Evolutionary conservation across 163 green algal species (phyloP), one percentile per base, ranked within the genome.

Genomic region (Chloroidium sp.): DNA sequence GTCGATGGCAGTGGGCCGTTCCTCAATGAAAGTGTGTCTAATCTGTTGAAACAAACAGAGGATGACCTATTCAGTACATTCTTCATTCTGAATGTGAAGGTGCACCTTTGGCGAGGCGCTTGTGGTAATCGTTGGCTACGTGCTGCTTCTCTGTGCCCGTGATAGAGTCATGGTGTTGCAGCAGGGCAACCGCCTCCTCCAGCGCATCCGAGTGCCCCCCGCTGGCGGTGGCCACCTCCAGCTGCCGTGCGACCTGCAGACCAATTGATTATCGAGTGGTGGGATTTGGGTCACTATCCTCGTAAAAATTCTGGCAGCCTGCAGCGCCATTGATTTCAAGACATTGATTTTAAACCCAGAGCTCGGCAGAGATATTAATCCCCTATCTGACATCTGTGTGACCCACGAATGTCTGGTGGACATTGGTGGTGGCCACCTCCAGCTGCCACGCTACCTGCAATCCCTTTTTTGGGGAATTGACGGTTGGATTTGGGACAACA

Each of bases 121-220:
- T 60, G 74, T 88, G 82, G 84, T 97, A 97, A 83, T 97, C 94
- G 79, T 93, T 84, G 3, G 88, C 88, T 69, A 97, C 94, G 64
- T 93, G 88, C 88, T 97, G 90, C 86, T 94, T 96, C 3, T 84
- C 89, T 10, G 94, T 97, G 79, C 94, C 94, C 13, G 90, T 94
- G 81, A 97, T 88, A 68, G 84, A 86, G 79, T 97, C 94, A 83
- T 97, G 94, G 81, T 91, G 87, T 82, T 88, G 84, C 57, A 78
- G 79, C 76, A 92, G 79, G 0, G 84, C 74, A 60, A 92, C 85
- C 3, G 86, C 88, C 74, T 86, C 86, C 78, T 93, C 88, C 61
- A 95, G 83, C 1, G 79, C 72, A 58, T 90, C 86, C 1, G 79
- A 87, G 62, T 36, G 36, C 36, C 36, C 36, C 36, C 36, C 36